These are phyloP conservation scores for Eutypa lata DNA, from an alignment of 2,329 filamentous ascomycete species.

Conservation along the genomic window DNA sequence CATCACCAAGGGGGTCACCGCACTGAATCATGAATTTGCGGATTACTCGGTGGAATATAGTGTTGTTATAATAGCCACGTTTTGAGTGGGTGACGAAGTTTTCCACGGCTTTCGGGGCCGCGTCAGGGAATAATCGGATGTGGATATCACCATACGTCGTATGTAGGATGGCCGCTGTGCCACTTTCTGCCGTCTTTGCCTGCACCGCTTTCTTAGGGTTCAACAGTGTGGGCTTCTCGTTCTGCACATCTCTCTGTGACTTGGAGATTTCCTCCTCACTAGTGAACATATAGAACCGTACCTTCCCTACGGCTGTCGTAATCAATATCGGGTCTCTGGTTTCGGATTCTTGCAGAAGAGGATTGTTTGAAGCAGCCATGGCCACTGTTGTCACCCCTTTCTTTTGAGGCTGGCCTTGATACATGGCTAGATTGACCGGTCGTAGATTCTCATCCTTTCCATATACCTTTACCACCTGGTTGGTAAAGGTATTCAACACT, in stretches of 20 bases:
- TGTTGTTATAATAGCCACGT: constrained; percentile 93
- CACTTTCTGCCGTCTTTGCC: constrained; percentile 66
- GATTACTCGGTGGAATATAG: constrained; percentile 96
- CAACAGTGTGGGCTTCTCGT: constrained; percentile 78
- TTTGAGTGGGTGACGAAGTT: constrained; percentile 93
- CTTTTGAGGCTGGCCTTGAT: constrained; percentile 93
- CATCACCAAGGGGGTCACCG: constrained; percentile 83
- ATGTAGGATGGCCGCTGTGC: constrained; percentile 80
- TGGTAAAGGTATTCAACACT: constrained; percentile 93
- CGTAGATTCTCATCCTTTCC: constrained; percentile 87
- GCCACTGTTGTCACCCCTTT: constrained; percentile 91
- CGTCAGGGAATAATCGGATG: constrained; percentile 86
- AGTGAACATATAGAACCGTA: constrained; percentile 97
- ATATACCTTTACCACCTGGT: constrained; percentile 86
- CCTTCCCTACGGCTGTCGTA: constrained; percentile 78
- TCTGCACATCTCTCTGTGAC: constrained; percentile 84
- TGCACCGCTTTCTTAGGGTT: constrained; percentile 54
- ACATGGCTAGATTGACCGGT: constrained; percentile 77
- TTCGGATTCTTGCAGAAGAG: constrained; percentile 88
- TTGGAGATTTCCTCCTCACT: constrained; percentile 83
- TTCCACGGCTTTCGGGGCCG: constrained; percentile 90
- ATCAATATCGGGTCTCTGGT: constrained; percentile 85
- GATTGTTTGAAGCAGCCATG: constrained; percentile 95
- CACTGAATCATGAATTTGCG: constrained; percentile 96
- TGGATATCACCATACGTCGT: constrained; percentile 94